phyloP scores from a whole-genome alignment of 257 asterid genomes.

The Knoxia roxburghii region DNA sequence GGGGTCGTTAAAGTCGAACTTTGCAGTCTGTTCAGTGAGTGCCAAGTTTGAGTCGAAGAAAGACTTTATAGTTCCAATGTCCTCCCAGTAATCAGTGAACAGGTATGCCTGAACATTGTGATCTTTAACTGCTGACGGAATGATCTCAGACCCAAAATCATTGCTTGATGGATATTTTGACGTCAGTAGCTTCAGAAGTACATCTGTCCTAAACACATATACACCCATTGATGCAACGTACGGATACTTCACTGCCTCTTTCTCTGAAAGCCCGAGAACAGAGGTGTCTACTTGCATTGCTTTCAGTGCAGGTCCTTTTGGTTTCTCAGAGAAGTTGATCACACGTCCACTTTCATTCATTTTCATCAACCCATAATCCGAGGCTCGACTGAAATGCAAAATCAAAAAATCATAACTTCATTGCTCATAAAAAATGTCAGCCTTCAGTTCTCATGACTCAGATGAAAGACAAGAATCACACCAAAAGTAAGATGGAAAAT shows the following conservation, averaged over 20 bases:
- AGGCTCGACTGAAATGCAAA: constrained; percentile 65
- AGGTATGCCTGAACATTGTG: constrained; percentile 90
- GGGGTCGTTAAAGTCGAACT: constrained; percentile 74
- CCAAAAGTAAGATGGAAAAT: not conserved
- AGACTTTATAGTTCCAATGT: constrained; percentile 86
- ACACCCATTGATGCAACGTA: constrained; percentile 99
- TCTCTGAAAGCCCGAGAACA: constrained; percentile 62
- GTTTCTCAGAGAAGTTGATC: constrained; percentile 82
- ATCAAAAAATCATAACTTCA: constrained; percentile 6
- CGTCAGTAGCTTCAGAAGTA: constrained; percentile 58
- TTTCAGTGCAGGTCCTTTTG: constrained; percentile 66
- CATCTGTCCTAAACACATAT: constrained; percentile 76
- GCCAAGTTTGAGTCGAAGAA: constrained; percentile 93
- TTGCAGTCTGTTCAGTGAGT: constrained; percentile 79
- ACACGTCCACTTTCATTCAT: constrained; percentile 68
- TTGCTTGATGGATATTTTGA: constrained; percentile 69
- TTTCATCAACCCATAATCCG: constrained; percentile 88
- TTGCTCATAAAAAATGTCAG: too few relatives aligned
- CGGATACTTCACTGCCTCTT: constrained; percentile 52
- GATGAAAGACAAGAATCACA: not conserved
- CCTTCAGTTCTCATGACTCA: too few relatives aligned
- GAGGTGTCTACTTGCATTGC: constrained; percentile 90
- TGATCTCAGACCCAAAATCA: constrained; percentile 95
- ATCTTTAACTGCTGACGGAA: constrained; percentile 81
- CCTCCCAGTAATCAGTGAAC: constrained; percentile 93